These are phyloP conservation scores for Zizania latifolia DNA, from an alignment of 176 grass and related monocot genomes.

Conservation along the genomic window DNA sequence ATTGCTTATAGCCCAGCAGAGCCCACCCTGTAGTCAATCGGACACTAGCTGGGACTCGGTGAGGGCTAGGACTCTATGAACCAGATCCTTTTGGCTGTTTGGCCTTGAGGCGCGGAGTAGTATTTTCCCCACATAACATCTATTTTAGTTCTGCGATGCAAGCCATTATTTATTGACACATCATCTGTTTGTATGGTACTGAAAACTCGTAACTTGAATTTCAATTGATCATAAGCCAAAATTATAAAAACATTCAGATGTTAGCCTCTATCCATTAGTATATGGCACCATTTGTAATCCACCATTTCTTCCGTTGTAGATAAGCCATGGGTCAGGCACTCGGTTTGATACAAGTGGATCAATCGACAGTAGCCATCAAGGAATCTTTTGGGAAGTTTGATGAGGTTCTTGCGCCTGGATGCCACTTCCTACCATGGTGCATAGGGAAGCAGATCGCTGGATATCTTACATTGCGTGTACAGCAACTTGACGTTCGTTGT, in stretches of 20 bases:
- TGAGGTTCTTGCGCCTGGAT: slow-evolving; percentile 58
- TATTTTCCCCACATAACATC: too few species aligned
- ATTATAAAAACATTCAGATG: slow-evolving; percentile 7
- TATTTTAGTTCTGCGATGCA: slow-evolving; percentile 6
- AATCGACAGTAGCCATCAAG: slow-evolving; percentile 76
- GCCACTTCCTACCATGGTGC: slow-evolving; percentile 75
- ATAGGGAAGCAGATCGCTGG: slow-evolving; percentile 67
- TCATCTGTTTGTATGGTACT: not conserved
- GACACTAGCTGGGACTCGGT: too few species aligned
- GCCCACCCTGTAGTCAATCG: too few species aligned
- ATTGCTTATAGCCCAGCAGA: too few species aligned
- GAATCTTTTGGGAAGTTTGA: slow-evolving; percentile 78
- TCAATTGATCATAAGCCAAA: not conserved
- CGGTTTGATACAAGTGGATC: slow-evolving; percentile 66
- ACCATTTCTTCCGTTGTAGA: slow-evolving; percentile 16
- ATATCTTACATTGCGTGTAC: slow-evolving; percentile 76
- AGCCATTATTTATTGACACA: not conserved
- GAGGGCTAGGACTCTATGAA: too few species aligned
- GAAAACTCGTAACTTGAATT: not conserved
- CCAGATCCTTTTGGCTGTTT: too few species aligned
- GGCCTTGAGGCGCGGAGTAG: too few species aligned
- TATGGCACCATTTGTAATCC: not conserved
- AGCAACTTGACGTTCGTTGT: slow-evolving; percentile 77
- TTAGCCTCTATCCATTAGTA: not conserved
- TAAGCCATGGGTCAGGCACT: slow-evolving; percentile 73